phyloP scores from a whole-genome alignment of 192 early-diverging fungal species.

The Spizellomyces sp. region DNA sequence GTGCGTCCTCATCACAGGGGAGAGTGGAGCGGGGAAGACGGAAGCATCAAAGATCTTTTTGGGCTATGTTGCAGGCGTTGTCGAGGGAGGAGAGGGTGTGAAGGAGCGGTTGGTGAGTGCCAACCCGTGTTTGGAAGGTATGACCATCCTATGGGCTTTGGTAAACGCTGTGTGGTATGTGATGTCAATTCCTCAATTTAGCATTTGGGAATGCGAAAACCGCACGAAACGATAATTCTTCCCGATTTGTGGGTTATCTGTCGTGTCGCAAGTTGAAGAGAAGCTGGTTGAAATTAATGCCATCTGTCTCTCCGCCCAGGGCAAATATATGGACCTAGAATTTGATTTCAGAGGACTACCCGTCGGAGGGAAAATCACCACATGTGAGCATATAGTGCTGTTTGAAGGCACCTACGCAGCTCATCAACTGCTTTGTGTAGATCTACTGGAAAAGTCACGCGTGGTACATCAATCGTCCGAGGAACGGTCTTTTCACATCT shows the following conservation, averaged over 20 bases:
- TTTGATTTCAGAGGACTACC: slow-evolving; percentile 30
- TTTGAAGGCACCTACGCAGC: too few relatives aligned
- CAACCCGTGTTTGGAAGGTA: slow-evolving; percentile 42
- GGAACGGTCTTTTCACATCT: slow-evolving; percentile 88
- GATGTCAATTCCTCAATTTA: slow-evolving; percentile 42
- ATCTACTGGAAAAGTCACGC: slow-evolving; percentile 40
- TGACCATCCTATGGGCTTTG: slow-evolving; percentile 49
- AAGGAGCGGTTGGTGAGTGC: slow-evolving; percentile 34
- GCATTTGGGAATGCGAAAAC: slow-evolving; percentile 56
- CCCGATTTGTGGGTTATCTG: slow-evolving; percentile 41
- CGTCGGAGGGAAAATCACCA: slow-evolving; percentile 42
- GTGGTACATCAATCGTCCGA: slow-evolving; percentile 31
- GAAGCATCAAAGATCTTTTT: slow-evolving; percentile 63
- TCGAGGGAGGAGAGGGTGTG: slow-evolving; percentile 22
- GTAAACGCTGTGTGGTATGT: slow-evolving; percentile 37
- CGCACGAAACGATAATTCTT: slow-evolving; percentile 57
- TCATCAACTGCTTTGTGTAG: neutral
- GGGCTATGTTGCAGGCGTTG: slow-evolving; percentile 90
- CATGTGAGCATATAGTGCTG: neutral
- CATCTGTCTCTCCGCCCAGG: too few relatives aligned
- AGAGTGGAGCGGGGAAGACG: slow-evolving; percentile 59
- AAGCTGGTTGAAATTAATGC: too few relatives aligned
- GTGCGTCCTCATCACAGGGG: slow-evolving; percentile 56
- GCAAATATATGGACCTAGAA: slow-evolving; percentile 53
- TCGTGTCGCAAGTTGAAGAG: too few relatives aligned